Percentiles rank a stretch among this genome's conserved stretches.
phyloP scores from a whole-genome alignment of 805 yeast genomes.

The Candida cerambycidarum region DNA sequence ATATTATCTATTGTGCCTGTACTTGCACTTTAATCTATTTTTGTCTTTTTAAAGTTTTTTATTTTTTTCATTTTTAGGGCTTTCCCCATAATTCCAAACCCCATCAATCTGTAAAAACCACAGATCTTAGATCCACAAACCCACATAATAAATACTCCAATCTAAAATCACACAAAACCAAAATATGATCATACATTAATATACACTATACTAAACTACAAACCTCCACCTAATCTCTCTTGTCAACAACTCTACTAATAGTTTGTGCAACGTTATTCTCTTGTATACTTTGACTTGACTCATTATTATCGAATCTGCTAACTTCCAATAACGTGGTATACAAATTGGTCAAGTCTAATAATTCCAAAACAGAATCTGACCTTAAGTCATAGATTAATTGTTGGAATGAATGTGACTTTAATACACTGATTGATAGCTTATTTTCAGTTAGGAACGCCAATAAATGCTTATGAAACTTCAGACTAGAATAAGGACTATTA shows the following conservation, averaged over 20 bases:
- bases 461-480: slow-evolving; percentile 51
- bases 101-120: no score
- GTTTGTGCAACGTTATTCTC: slow-evolving; percentile 28
- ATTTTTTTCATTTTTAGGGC: no score
- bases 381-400: slow-evolving; percentile 51
- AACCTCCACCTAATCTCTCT: slow-evolving; percentile 10
- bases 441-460: slow-evolving; percentile 53
- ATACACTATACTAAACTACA: neutral
- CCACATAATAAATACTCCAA: no score
- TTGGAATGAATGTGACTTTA: slow-evolving; percentile 52
- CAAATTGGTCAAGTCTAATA: slow-evolving; percentile 45
- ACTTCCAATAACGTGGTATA: slow-evolving; percentile 48
- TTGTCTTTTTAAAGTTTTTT: no score
- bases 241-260: slow-evolving; percentile 20
- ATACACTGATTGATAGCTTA: slow-evolving; percentile 46
- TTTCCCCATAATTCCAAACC: no score
- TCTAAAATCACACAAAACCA: no score
- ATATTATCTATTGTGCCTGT: no score
- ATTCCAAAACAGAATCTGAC: slow-evolving; percentile 47
- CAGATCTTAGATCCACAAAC: no score
- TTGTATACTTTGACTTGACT: slow-evolving; percentile 17
- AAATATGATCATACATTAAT: no score
- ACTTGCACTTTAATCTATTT: no score
- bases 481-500: slow-evolving; percentile 42
- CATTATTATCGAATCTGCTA: slow-evolving; percentile 22